Conservation (phyloP, 345 rosid species). For the Ricinus communis region DNA sequence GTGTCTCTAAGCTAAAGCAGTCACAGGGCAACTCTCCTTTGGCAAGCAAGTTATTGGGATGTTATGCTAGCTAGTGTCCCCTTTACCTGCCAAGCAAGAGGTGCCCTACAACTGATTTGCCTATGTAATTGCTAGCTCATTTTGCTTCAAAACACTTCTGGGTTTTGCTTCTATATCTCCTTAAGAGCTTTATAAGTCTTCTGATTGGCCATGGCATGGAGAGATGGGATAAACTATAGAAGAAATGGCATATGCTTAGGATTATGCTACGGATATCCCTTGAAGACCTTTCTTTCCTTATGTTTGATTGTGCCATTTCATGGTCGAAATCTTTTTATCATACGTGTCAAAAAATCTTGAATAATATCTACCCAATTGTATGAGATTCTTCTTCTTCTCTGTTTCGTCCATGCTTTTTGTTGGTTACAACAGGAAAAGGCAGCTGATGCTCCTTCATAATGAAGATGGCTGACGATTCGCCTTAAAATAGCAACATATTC, state of each 20-base stretch:
- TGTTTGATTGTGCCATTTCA: not conserved
- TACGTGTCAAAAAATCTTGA: not conserved
- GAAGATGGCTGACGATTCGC: not conserved
- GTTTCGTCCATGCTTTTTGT: not conserved
- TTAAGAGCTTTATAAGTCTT: not conserved
- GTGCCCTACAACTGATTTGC: conserved; percentile 30
- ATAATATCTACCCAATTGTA: not conserved
- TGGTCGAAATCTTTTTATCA: not conserved
- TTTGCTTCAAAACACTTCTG: not conserved
- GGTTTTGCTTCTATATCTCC: too few species aligned
- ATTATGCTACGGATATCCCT: not conserved
- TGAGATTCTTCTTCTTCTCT: conserved; percentile 2
- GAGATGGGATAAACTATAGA: not conserved
- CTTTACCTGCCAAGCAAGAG: conserved; percentile 28
- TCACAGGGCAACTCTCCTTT: conserved; percentile 54
- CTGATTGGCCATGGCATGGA: not conserved
- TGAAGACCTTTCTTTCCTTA: not conserved
- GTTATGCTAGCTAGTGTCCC: not conserved
- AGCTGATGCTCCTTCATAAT: not conserved
- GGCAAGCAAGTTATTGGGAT: conserved; percentile 39
- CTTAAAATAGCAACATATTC: not conserved
- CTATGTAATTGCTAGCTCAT: not conserved
- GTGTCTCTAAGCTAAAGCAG: conserved; percentile 33
- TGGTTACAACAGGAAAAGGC: not conserved
- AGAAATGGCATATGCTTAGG: not conserved